Evolutionary conservation across 805 yeast species (phyloP), one percentile per base, ranked within the genome.

Genomic region (Metschnikowia borealis): DNA sequence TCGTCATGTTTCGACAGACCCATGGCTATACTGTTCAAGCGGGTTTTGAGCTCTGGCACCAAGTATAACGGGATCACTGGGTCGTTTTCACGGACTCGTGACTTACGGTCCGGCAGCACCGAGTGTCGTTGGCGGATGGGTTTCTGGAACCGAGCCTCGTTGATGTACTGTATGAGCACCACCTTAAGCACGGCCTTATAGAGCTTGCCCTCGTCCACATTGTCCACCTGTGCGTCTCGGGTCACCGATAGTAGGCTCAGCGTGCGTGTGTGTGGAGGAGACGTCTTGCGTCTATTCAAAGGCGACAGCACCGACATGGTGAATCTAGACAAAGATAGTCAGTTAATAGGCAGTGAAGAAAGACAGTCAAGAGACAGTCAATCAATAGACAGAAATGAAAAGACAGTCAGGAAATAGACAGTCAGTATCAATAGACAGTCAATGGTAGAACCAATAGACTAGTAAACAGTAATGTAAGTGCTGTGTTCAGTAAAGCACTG

Each of bases 141-240:
- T 14, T 68, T 71, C 46, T 75, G 65, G 66, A 84, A 85, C 35
- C 89, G 65, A 2, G 87, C 87, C 63, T 84, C 89, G 51, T 77
- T 80, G 48, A 79, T 68, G 58, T 85, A 84, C 44, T 82, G 85
- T 17, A 86, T 62, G 11, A 86, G 63, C 2, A 84, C 62, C 6
- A 82, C 65, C 57, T 83, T 81, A 42, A 85, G 60, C 1, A 83
- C 73, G 31, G 78, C 72, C 44, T 74, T 74, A 56, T 85, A 84
- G 3, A 82, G 65, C 31, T 67, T 70, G 23, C 48, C 31, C 26
- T 44, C 23, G 40, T 64, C 65, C 21, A 61, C 60, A n/a, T 50
- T 51, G 7, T 55, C 57, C 48, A 56, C 56, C 51, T 37, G 51
- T 7, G 59, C 52, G 39, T 59, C 62, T 26, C 57, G 62, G 5